phyloP scores from a whole-genome alignment of 306 rosid genomes.

The Dryas drummondii region DNA sequence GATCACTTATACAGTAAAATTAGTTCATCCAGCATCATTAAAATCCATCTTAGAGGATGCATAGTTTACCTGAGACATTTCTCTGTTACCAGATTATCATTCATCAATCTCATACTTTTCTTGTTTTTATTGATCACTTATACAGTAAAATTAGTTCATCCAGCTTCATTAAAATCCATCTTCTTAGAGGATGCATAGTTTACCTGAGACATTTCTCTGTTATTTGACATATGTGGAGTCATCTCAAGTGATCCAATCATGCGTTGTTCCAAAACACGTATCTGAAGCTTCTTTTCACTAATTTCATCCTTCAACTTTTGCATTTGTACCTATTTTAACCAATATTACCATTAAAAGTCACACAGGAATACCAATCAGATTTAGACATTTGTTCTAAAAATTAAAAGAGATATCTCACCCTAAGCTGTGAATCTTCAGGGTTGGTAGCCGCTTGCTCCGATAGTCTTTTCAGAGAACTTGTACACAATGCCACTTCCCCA shows the following conservation, averaged over 20 bases:
- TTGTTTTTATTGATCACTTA: too few species aligned
- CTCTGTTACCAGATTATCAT: conserved; percentile 22
- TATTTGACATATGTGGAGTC: conserved; percentile 49
- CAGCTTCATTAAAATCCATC: conserved; percentile 9
- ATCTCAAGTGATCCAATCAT: conserved; percentile 71
- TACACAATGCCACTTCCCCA: conserved; percentile 82
- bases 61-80: conserved; percentile 61
- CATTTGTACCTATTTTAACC: conserved; percentile 55
- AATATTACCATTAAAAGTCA: conserved; percentile 32
- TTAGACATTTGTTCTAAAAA: conserved; percentile 19
- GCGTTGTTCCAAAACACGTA: conserved; percentile 65
- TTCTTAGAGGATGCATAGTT: conserved; percentile 4
- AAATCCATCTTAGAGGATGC: conserved; percentile 12
- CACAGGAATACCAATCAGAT: conserved; percentile 19
- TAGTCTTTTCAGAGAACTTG: conserved; percentile 81
- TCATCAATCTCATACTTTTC: too few species aligned
- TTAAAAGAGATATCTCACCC: conserved; percentile 45
- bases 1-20: not conserved
- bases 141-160: not conserved
- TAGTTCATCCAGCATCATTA: not conserved
- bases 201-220: conserved; percentile 66
- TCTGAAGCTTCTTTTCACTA: conserved; percentile 75
- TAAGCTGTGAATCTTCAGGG: conserved; percentile 66
- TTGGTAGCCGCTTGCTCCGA: conserved; percentile 61
- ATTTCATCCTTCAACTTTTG: conserved; percentile 72